These are phyloP conservation scores for Capsicum rhomboideum DNA, from an alignment of 257 asterid genomes.

Conservation along the genomic window DNA sequence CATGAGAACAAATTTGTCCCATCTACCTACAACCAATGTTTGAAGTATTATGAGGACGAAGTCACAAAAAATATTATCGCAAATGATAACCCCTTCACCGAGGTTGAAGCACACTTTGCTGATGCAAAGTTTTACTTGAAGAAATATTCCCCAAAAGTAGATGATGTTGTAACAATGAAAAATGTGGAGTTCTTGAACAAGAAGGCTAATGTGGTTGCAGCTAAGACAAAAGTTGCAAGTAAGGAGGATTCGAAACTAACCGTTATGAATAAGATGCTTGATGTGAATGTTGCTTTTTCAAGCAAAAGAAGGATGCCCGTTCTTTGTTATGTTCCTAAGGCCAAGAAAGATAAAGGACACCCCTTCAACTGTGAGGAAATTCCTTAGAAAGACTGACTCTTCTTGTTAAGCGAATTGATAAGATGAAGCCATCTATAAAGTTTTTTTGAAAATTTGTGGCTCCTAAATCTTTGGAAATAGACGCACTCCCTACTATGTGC, in stretches of 20 bases:
- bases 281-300: not conserved
- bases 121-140: not conserved
- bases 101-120: not conserved
- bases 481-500: not conserved
- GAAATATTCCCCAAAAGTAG: not conserved
- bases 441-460: not conserved
- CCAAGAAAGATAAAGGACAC: not conserved
- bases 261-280: not conserved
- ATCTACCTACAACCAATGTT: too few species aligned
- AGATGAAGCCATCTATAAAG: not conserved
- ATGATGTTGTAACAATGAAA: not conserved
- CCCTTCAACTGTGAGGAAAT: not conserved
- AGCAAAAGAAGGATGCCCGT: not conserved
- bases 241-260: not conserved
- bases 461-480: too few species aligned
- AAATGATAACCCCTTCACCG: not conserved
- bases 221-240: not conserved
- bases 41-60: too few species aligned
- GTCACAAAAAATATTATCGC: too few species aligned
- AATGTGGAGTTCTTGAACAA: not conserved
- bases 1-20: too few species aligned
- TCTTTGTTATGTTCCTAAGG: not conserved
- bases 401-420: not conserved
- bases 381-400: not conserved
- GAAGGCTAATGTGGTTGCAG: not conserved